These are phyloP conservation scores for Globisporangium cylindrosporum DNA, from an alignment of 352 stramenopile genomes.

Conservation along the genomic window DNA sequence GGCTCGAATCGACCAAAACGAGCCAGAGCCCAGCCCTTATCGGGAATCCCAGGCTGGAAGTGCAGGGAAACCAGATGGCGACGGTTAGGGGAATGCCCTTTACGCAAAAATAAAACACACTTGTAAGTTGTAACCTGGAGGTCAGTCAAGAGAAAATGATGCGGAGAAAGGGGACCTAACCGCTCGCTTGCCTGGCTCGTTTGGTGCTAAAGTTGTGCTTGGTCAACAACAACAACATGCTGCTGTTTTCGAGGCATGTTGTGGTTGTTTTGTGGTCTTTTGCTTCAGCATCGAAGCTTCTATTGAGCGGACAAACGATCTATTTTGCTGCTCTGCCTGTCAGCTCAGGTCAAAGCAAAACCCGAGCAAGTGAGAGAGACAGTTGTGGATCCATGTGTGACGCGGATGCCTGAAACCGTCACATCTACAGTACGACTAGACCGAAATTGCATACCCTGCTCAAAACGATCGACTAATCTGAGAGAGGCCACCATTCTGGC, in stretches of 20 bases:
- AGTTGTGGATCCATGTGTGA: constrained; percentile 1
- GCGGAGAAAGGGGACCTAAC: too few relatives aligned
- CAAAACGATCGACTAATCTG: not conserved
- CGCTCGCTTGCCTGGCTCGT: not conserved
- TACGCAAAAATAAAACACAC: not conserved
- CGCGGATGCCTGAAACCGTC: not conserved
- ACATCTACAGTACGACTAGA: not conserved
- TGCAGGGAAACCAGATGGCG: not conserved
- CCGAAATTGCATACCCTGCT: not conserved
- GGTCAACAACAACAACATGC: not conserved
- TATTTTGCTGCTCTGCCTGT: not conserved
- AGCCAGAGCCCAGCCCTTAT: not conserved
- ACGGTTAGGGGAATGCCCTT: not conserved
- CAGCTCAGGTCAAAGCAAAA: not conserved
- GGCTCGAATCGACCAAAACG: not conserved
- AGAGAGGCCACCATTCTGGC: not conserved
- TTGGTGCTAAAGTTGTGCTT: not conserved
- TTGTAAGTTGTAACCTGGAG: too few relatives aligned
- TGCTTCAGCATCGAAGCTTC: not conserved
- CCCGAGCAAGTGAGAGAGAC: not conserved
- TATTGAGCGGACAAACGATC: not conserved
- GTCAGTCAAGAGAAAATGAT: too few relatives aligned
- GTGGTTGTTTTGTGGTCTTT: not conserved
- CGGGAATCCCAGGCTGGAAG: not conserved
- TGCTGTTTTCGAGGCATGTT: not conserved